Percentiles rank a stretch among this genome's conserved stretches.
These are phyloP conservation scores for Aureobasidium namibiae DNA, from an alignment of 2,329 filamentous ascomycete genomes.

Conservation along the genomic window DNA sequence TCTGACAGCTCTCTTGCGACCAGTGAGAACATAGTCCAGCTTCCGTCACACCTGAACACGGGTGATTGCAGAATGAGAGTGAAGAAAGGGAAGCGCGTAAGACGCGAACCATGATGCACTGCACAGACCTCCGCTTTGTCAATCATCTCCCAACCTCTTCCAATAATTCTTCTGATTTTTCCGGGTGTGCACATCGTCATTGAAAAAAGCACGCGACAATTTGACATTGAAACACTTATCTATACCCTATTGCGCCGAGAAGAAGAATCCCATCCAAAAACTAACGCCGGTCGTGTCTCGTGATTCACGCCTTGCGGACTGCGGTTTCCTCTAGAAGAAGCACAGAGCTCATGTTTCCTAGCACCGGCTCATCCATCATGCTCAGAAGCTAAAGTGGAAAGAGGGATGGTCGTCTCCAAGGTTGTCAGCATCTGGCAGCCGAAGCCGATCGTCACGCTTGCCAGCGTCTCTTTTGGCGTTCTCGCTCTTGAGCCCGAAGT, in stretches of 20 bases:
- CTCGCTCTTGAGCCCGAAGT: slow-evolving; percentile 34
- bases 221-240: neutral
- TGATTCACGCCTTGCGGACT: neutral
- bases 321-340: neutral
- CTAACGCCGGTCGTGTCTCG: neutral
- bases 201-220: neutral
- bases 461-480: slow-evolving; percentile 41
- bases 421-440: slow-evolving; percentile 36
- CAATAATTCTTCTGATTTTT: neutral
- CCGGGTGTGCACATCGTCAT: neutral
- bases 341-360: neutral
- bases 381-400: slow-evolving; percentile 34
- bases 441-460: slow-evolving; percentile 37
- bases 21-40: neutral
- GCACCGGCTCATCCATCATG: neutral
- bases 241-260: neutral
- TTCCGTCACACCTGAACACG: neutral
- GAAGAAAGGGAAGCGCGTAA: neutral
- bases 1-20: neutral
- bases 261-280: neutral
- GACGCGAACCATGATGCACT: neutral
- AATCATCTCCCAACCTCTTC: neutral
- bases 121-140: neutral
- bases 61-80: neutral
- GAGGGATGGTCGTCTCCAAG: slow-evolving; percentile 45